Percentiles rank a stretch among this genome's conserved stretches.
phyloP scores from a whole-genome alignment of 345 rosid genomes.

The Citrus glauca region DNA sequence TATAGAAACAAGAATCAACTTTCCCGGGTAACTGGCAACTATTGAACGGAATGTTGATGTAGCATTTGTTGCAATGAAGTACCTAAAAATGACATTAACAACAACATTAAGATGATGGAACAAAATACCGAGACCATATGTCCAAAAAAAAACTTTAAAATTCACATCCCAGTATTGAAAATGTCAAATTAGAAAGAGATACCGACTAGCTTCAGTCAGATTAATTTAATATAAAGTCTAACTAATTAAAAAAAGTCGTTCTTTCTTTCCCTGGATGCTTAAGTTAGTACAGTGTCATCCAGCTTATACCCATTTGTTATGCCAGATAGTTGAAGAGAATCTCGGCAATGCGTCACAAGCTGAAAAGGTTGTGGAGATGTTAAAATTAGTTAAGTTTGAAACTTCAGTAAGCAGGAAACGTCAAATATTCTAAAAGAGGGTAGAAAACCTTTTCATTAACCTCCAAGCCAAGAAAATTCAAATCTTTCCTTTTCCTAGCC shows the following conservation, averaged over 20 bases:
- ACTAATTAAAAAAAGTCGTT: not conserved
- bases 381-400: constrained; percentile 4
- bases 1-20: constrained; percentile 50
- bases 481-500: constrained; percentile 48
- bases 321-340: constrained; percentile 38
- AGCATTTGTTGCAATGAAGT: constrained; percentile 61
- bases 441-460: constrained; percentile 50
- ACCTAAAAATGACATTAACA: constrained; percentile 26
- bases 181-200: not conserved
- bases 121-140: not conserved
- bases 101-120: constrained; percentile 2
- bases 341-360: constrained; percentile 49
- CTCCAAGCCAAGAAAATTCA: constrained; percentile 71
- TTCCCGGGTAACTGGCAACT: constrained; percentile 56
- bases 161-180: not conserved
- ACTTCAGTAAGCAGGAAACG: constrained; percentile 2
- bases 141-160: not conserved
- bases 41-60: constrained; percentile 56
- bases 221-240: not conserved
- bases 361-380: constrained; percentile 20
- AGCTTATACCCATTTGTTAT: constrained; percentile 46
- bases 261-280: not conserved
- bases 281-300: not conserved
- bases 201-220: not conserved
- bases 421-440: not conserved